Evolutionary conservation across 139 green algal genomes (phyloP), one percentile per base, ranked within the genome.

Genomic region (Trebouxia sp.): DNA sequence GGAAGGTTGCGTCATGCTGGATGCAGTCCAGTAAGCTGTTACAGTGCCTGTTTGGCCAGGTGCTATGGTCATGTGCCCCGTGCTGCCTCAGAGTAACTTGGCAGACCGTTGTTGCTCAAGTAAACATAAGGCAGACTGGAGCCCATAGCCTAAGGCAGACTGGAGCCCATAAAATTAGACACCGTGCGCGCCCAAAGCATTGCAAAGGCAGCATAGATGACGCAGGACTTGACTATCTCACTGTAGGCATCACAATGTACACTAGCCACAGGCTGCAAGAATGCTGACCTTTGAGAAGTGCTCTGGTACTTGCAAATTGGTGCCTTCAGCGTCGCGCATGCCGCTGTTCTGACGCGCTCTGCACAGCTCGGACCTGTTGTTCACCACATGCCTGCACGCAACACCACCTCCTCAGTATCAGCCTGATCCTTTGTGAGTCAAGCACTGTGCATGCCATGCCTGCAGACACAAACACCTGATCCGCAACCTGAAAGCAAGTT

Each of bases 301-400:
- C 20, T 93, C 90, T 41, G 88, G 90, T n/a, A 93, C 88, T 22
- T 65, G 39, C 24, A 89, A 22, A 6, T 48, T 39, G 7, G 37
- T 45, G 30, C 75, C 53, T 0, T 14, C 50, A 22, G 88, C 83
- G 48, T 92, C 88, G 14, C 77, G 72, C 88, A 90, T 90, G 62
- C 88, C 88, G 75, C 81, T 84, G 39, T 87, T 66, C 43, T 81
- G 87, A 11, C 80, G 58, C 0, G 88, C 88, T n/a, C 84, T 66
- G 48, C 89, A 87, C 51, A 85, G 82, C 17, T 88, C 84, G 79
- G 86, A 91, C 6, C 88, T 85, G 51, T 75, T 69, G 12, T 84
- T 79, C 78, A 91, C 80, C 67, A 91, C 81, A 15, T 30, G 37
- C 75, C 83, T 87, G 81, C 70, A 79, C 32, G 9, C 35, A 78